Base-by-base conservation (phyloP, 371 early-diverging fungal species). In the Conidiobolus incongruus region DNA sequence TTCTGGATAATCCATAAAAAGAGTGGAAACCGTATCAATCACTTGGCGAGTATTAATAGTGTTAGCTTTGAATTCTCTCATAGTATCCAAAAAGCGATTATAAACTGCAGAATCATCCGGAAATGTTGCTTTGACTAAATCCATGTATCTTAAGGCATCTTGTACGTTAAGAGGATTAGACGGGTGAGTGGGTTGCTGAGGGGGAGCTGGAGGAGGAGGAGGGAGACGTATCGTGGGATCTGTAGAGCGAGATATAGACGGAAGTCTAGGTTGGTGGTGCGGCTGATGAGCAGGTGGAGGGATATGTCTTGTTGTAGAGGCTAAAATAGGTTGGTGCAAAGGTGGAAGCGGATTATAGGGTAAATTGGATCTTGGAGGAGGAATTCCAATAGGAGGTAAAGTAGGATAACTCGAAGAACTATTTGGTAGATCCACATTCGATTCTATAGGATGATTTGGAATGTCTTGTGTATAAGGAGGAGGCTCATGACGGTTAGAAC, bases 51-150 rank as follows among this genome's bases (percentile, higher is more conserved):
- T 97, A 53, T 96, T 92, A 46, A 97, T 94, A 19, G 78, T 78
- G 50, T 95, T 88, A 49, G 89, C 81, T 61, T 98, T 99, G 55
- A 96, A 99, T 52, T 99, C 98, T 63, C 93, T 94, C 99, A 99
- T 99, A 24, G 96, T 94, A 54, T 97, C 96, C 52, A 98, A 49
- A 58, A 99, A 99, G 49, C 77, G 71, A 53, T 91, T 94, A 66
- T 98, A 99, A 1, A 95, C 87, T 40, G 86, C 91, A 10, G 95
- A 88, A 33, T 84, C 73, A 48, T 89, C 79, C 17, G 72, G 60
- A 58, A 96, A 98, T 51, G 90, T 83, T 30, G 76, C 68, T 57
- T 92, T 95, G 19, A 99, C 99, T 56, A 81, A 74, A 52, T 99
- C 98, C 44, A 99, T 68, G 60, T 98, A 99, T 6, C 85, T 70